Conservation (phyloP, 441 rosid genomes). For the Brassica balearica region DNA sequence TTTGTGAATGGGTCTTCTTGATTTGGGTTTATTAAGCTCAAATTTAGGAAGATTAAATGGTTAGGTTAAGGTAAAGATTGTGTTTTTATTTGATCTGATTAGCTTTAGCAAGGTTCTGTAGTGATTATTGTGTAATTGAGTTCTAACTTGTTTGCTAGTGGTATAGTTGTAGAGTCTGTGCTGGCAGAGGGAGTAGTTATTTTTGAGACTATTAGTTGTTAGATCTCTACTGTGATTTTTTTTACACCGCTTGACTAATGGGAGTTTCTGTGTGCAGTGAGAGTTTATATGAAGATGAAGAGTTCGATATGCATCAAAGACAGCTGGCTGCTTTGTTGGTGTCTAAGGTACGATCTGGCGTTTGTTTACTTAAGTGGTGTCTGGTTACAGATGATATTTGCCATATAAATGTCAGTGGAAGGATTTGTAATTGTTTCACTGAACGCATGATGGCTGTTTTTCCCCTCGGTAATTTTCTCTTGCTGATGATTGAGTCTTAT, state of each 20-base stretch:
- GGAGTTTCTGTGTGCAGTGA: constrained; percentile 56
- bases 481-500: constrained; percentile 17
- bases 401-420: constrained; percentile 3
- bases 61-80: background rate
- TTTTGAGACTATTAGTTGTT: too few relatives aligned
- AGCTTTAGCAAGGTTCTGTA: constrained; percentile 4
- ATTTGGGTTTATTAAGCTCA: constrained; percentile 21
- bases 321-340: constrained; percentile 92
- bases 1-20: constrained; percentile 1
- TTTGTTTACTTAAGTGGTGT: background rate
- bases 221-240: too few relatives aligned
- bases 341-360: constrained; percentile 65
- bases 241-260: background rate
- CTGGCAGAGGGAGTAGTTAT: too few relatives aligned
- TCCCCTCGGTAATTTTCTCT: background rate
- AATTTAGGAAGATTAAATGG: constrained; percentile 4
- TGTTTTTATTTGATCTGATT: background rate
- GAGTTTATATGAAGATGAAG: constrained; percentile 96
- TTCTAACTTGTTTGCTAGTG: too few relatives aligned
- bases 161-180: too few relatives aligned
- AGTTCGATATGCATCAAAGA: constrained; percentile 89
- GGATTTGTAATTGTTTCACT: background rate
- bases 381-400: background rate
- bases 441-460: background rate
- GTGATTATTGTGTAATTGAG: background rate